Conservation (phyloP, 169 alveolate genomes). For the Plasmodium billcollinsi region DNA sequence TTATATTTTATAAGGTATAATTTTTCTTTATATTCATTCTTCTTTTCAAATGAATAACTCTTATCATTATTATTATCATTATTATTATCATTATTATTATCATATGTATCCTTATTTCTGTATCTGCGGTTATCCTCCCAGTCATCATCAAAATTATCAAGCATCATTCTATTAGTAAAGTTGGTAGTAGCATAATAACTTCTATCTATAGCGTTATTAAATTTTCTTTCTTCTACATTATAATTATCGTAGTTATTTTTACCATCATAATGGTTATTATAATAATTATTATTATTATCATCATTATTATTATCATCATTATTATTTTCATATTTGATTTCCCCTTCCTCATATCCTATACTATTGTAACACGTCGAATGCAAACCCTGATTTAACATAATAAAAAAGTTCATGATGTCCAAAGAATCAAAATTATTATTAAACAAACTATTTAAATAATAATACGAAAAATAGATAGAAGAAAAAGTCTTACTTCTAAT, state of each 20-base stretch:
- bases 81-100: background rate
- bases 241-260: background rate
- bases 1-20: slow-evolving; percentile 14
- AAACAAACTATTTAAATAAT: slow-evolving; percentile 32
- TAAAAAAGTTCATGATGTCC: slow-evolving; percentile 48
- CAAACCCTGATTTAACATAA: slow-evolving; percentile 37
- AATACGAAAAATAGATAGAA: slow-evolving; percentile 35
- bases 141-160: slow-evolving; percentile 28
- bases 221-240: background rate
- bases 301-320: slow-evolving; percentile 4
- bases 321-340: background rate
- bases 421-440: slow-evolving; percentile 12
- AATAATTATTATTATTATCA: slow-evolving; percentile 18
- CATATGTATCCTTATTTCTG: background rate
- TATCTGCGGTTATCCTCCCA: background rate
- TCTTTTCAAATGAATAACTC: background rate
- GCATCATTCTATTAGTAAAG: slow-evolving; percentile 33
- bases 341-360: background rate
- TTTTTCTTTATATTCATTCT: background rate
- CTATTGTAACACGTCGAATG: slow-evolving; percentile 25
- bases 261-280: slow-evolving; percentile 10
- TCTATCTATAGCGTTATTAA: background rate
- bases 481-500: slow-evolving; percentile 46
- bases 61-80: background rate
- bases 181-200: slow-evolving; percentile 56